phyloP scores from a whole-genome alignment of 2,329 filamentous ascomycete genomes.

The Cylindrodendrum hubeiense region DNA sequence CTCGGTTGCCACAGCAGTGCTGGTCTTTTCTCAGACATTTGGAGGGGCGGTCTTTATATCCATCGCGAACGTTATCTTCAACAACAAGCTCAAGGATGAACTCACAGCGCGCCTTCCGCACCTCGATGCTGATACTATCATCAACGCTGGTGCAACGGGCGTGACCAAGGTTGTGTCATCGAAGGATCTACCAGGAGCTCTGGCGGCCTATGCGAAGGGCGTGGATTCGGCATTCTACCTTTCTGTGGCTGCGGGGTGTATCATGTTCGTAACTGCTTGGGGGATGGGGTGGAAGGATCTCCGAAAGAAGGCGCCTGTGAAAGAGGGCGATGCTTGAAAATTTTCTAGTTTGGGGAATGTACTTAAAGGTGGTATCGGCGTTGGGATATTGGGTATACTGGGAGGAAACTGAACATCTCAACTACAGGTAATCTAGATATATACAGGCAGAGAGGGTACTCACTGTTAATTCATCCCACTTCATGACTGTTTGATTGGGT shows the following conservation, averaged over 20 bases:
- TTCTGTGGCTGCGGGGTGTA: constrained; percentile 46
- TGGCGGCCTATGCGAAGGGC: constrained; percentile 55
- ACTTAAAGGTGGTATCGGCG: not conserved
- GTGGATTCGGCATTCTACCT: constrained; percentile 47
- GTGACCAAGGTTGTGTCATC: constrained; percentile 49
- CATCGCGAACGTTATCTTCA: constrained; percentile 46
- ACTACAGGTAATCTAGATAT: not conserved
- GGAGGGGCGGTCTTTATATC: constrained; percentile 62
- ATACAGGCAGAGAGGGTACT: too few species aligned
- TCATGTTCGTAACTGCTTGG: constrained; percentile 51
- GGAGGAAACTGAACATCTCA: constrained; percentile 1
- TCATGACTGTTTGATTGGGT: not conserved
- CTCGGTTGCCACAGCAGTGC: constrained; percentile 44
- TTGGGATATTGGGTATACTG: not conserved
- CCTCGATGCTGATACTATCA: constrained; percentile 47
- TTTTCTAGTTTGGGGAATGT: not conserved
- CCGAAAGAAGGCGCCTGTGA: constrained; percentile 48
- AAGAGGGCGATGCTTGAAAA: constrained; percentile 32
- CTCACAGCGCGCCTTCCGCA: constrained; percentile 47
- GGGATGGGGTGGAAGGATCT: constrained; percentile 62
- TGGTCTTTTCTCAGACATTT: constrained; percentile 42
- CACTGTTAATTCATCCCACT: not conserved
- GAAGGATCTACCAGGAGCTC: constrained; percentile 49
- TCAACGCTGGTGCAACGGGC: constrained; percentile 57
- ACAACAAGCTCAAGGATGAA: constrained; percentile 47